phyloP scores from a whole-genome alignment of 108 stramenopile genomes.

The Nitzschia palea region DNA sequence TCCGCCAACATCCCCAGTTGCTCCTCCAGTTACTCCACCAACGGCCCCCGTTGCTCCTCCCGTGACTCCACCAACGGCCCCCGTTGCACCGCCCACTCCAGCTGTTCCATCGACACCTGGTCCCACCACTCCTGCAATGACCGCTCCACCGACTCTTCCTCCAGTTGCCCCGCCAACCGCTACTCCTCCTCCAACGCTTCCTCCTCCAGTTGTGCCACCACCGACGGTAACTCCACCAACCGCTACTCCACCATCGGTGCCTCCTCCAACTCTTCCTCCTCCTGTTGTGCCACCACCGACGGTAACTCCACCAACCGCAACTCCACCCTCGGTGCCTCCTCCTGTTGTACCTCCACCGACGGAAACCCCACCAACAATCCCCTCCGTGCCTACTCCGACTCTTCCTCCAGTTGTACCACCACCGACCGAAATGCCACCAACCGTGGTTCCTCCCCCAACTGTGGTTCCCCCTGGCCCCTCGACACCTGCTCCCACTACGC shows the following conservation, averaged over 20 bases:
- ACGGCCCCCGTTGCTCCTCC: neutral
- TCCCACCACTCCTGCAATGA: neutral
- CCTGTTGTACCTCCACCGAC: neutral
- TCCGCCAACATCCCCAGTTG: neutral
- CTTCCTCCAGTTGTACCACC: neutral
- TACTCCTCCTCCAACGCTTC: too few species aligned
- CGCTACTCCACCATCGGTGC: neutral
- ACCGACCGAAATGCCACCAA: too few species aligned
- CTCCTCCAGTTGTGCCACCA: too few species aligned
- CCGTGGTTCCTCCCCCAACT: too few species aligned
- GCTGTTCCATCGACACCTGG: neutral
- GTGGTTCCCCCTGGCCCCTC: neutral
- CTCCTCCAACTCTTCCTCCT: neutral
- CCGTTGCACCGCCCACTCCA: neutral
- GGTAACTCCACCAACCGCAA: neutral
- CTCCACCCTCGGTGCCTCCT: too few species aligned
- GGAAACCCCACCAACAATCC: too few species aligned
- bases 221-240: too few species aligned
- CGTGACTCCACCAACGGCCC: neutral
- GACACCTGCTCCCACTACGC: neutral
- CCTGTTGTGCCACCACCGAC: neutral
- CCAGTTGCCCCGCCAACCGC: too few species aligned
- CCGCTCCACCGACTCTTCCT: neutral
- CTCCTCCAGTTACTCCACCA: neutral
- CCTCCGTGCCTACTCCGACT: neutral